These are phyloP conservation scores for Metschnikowia cubensis DNA, from an alignment of 805 yeast species.

Conservation along the genomic window DNA sequence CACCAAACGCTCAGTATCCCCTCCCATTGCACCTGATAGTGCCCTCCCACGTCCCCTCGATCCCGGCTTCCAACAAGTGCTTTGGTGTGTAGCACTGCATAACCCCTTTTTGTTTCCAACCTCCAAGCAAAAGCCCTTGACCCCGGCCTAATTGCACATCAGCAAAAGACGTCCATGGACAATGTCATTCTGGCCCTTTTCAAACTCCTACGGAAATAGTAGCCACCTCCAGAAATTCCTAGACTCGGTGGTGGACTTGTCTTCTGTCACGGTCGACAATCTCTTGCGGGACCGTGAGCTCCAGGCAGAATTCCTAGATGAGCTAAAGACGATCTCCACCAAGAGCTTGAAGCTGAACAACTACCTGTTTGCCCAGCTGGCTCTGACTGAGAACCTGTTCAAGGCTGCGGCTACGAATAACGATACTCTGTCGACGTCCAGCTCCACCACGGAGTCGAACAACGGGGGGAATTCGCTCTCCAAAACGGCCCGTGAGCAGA, in stretches of 20 bases:
- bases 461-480: conserved; percentile 17
- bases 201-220: conserved; percentile 34
- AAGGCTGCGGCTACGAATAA: conserved; percentile 12
- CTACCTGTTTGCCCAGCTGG: conserved; percentile 26
- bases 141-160: background rate
- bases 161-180: conserved; percentile 1
- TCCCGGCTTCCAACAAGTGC: background rate
- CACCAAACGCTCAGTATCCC: conserved; percentile 1
- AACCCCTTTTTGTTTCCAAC: background rate
- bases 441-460: conserved; percentile 29
- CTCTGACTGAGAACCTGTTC: conserved; percentile 9
- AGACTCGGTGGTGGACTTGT: conserved; percentile 33
- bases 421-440: conserved; percentile 33
- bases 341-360: conserved; percentile 32
- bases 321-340: conserved; percentile 22
- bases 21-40: background rate
- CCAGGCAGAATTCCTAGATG: conserved; percentile 37
- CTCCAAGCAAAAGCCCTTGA: background rate
- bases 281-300: conserved; percentile 30
- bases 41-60: background rate
- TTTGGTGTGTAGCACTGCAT: background rate
- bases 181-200: conserved; percentile 48
- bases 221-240: conserved; percentile 39
- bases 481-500: conserved; percentile 40
- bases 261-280: conserved; percentile 30